Base-by-base conservation (phyloP, 805 yeast species). In the Zygosaccharomyces bisporus region DNA sequence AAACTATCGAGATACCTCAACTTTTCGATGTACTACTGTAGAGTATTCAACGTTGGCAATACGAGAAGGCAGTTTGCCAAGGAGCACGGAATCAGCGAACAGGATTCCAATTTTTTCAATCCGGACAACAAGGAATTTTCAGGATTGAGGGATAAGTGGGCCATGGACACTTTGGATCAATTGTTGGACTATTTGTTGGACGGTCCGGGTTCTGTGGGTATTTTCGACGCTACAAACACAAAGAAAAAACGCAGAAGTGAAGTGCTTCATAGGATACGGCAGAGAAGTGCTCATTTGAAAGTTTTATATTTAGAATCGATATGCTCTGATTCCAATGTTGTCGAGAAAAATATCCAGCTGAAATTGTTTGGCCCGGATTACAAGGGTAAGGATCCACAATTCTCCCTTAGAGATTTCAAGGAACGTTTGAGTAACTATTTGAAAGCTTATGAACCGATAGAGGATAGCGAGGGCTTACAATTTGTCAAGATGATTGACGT, bases 401-500 rank as follows among this genome's bases (percentile, higher is more conserved):
- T 75, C 10, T 96, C 98, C 0, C 63, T 91, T 18, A 73, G 71
- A 38, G 99, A 91, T 67, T 91, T 91, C 61, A 79, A 82, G 43
- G 83, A 83, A 40, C 75, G 99, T 46, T 73, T 91, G 49, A 67
- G 72, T 29, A 91, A 91, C 60, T 91, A 91, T 63, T 91, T 89
- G 61, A 78, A 75, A 61, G 96, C 91, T 1, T 91, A 91, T 65
- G 90, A 93, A 64, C 84, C 96, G 1, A 83, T 91, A 29, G 95
- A 85, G 51, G 95, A 86, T 35, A 76, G 72, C 14, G 91, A 84
- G 54, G 70, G 73, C 35, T 69, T 83, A 31, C 96, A 87, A 61
- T 93, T 89, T 57, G 86, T 90, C 52, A 89, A 91, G 64, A 89
- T 91, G 95, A 88, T 91, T 45, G 91, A 91, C 63, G 97, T 90